These are phyloP conservation scores for Nemania sp. DNA, from an alignment of 2,329 filamentous ascomycete genomes.

Conservation along the genomic window DNA sequence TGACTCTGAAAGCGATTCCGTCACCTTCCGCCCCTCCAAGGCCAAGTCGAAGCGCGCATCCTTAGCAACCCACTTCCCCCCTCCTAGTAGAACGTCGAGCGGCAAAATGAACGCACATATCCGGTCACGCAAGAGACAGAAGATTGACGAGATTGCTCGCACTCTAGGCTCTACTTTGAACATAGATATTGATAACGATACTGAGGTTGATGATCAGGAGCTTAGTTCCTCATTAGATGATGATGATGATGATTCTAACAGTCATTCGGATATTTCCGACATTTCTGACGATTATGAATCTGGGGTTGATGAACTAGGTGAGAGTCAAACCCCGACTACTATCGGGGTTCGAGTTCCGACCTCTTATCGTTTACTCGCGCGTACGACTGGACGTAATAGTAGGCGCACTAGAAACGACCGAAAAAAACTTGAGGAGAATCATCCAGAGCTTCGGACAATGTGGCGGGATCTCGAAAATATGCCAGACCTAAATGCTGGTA, in stretches of 20 bases:
- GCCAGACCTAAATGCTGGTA: conserved; percentile 71
- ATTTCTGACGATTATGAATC: not conserved
- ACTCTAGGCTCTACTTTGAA: not conserved
- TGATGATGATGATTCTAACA: not conserved
- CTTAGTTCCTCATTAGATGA: not conserved
- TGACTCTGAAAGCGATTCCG: conserved; percentile 11
- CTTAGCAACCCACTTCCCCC: not conserved
- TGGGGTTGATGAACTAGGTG: not conserved
- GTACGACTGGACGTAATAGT: not conserved
- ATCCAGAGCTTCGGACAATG: conserved; percentile 85
- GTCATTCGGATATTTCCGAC: not conserved
- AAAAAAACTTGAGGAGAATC: conserved; percentile 76
- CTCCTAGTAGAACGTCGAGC: not conserved
- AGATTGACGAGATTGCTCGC: conserved; percentile 18
- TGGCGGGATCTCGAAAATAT: conserved; percentile 81
- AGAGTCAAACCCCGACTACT: not conserved
- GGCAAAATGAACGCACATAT: not conserved
- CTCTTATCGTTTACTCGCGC: not conserved
- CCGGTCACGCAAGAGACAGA: conserved; percentile 30
- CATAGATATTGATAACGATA: not conserved
- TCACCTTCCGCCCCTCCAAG: not conserved
- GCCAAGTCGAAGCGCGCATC: conserved; percentile 11
- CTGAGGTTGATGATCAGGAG: not conserved
- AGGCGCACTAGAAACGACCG: conserved; percentile 62
- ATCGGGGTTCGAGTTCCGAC: not conserved